These are phyloP conservation scores for Russula griseocarnosa DNA, from an alignment of 768 basidiomycete species.

Conservation along the genomic window DNA sequence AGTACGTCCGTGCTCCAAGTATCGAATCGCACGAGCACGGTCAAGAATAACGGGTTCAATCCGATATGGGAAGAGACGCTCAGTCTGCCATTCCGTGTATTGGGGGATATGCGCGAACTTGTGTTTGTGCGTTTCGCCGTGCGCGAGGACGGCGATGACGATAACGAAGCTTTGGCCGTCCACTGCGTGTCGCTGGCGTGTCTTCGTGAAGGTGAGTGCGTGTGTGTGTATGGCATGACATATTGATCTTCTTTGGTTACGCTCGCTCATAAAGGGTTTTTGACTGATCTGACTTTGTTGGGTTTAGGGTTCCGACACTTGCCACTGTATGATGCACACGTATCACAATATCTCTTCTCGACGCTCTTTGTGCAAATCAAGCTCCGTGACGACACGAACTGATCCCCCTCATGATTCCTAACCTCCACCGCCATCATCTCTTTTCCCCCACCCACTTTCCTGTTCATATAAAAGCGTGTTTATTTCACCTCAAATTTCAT, in stretches of 20 bases:
- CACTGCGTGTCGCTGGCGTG: conserved; percentile 72
- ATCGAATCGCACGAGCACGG: conserved; percentile 53
- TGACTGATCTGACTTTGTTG: conserved; percentile 30
- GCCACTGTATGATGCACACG: conserved; percentile 82
- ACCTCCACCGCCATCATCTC: not conserved
- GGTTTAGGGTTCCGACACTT: conserved; percentile 79
- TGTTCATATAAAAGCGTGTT: no score
- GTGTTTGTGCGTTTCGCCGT: conserved; percentile 81
- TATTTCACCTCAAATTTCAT: not conserved
- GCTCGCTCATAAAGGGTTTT: conserved; percentile 23
- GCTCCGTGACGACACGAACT: conserved; percentile 37
- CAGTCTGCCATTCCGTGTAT: conserved; percentile 67
- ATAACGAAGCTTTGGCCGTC: conserved; percentile 63
- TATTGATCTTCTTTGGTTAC: no score
- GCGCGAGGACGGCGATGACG: conserved; percentile 56
- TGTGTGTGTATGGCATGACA: conserved; percentile 34
- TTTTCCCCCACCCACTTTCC: not conserved
- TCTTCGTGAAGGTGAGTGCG: conserved; percentile 59
- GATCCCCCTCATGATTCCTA: not conserved
- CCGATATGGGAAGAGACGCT: conserved; percentile 79
- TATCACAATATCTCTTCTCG: conserved; percentile 87
- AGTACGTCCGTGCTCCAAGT: conserved; percentile 44
- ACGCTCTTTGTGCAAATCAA: conserved; percentile 80
- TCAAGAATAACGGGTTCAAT: conserved; percentile 90
- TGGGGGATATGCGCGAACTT: conserved; percentile 74